Evolutionary conservation across 2,329 filamentous ascomycete species (phyloP).

Genomic region (Pestalotiopsis fici): DNA sequence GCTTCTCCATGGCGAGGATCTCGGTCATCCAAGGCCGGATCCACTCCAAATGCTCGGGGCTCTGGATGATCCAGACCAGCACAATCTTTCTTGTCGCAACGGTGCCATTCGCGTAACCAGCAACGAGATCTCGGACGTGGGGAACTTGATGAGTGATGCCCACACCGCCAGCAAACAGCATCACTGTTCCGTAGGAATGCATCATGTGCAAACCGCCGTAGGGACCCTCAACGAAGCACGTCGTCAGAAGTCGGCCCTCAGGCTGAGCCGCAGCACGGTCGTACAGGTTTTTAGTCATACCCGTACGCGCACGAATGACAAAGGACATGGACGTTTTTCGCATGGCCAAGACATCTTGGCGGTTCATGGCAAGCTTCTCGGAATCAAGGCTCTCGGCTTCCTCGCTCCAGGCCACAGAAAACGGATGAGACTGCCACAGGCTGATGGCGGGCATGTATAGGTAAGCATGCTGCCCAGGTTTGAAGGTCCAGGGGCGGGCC

Average conservation of each 20-base stretch:
- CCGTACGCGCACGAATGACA: slow-evolving; percentile 72
- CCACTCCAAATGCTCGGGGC: slow-evolving; percentile 80
- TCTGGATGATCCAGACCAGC: slow-evolving; percentile 79
- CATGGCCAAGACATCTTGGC: slow-evolving; percentile 59
- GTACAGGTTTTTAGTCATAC: slow-evolving; percentile 72
- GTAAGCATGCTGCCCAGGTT: slow-evolving; percentile 77
- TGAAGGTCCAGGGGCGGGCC: slow-evolving; percentile 75
- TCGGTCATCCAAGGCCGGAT: slow-evolving; percentile 83
- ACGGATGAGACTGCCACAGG: slow-evolving; percentile 76
- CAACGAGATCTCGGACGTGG: slow-evolving; percentile 72
- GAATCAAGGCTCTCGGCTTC: slow-evolving; percentile 53
- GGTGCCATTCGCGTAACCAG: slow-evolving; percentile 67
- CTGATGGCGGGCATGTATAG: slow-evolving; percentile 75
- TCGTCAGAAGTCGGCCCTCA: slow-evolving; percentile 62
- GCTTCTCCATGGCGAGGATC: slow-evolving; percentile 73
- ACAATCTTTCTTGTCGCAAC: slow-evolving; percentile 72
- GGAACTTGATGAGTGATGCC: slow-evolving; percentile 81
- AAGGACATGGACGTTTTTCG: slow-evolving; percentile 69
- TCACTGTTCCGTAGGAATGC: slow-evolving; percentile 74
- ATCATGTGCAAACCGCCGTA: slow-evolving; percentile 74
- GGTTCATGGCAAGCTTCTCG: slow-evolving; percentile 60
- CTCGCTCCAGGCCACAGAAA: slow-evolving; percentile 78
- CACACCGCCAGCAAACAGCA: slow-evolving; percentile 79
- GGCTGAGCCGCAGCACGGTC: slow-evolving; percentile 64
- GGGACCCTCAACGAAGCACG: slow-evolving; percentile 72